A percentile compares a stretch with the other conserved stretches of the same genome.
phyloP scores from a whole-genome alignment of 345 rosid species.

The Erysimum cheiranthoides region DNA sequence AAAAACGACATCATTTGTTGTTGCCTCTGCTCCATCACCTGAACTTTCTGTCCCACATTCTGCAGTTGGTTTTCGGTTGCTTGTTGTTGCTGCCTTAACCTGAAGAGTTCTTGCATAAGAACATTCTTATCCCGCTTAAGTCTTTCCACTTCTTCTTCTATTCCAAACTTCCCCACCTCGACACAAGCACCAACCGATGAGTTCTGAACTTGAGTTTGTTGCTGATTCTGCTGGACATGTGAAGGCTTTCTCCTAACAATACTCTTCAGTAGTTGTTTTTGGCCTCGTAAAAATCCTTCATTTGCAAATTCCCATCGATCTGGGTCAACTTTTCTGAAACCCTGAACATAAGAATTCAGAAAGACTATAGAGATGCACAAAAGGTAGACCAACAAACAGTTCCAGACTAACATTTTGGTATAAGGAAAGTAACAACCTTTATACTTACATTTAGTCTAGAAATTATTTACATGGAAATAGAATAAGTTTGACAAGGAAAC shows the following conservation, averaged over 20 bases:
- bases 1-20: constrained; percentile 92
- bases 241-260: constrained; percentile 74
- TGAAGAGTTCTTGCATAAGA: constrained; percentile 89
- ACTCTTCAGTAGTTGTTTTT: constrained; percentile 68
- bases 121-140: constrained; percentile 90
- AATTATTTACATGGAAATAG: no score
- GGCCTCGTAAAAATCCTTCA: constrained; percentile 84
- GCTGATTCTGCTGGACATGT: constrained; percentile 60
- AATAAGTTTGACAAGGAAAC: constrained; percentile 17
- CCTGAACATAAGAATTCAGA: constrained; percentile 52
- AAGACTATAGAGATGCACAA: constrained; percentile 16
- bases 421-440: no score
- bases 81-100: constrained; percentile 92
- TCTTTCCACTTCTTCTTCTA: constrained; percentile 85
- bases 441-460: no score
- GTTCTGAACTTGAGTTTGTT: constrained; percentile 59
- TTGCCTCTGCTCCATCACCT: constrained; percentile 93
- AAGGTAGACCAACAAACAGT: constrained; percentile 30
- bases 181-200: constrained; percentile 77
- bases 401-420: constrained; percentile 34
- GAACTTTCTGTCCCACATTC: constrained; percentile 76
- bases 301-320: constrained; percentile 93
- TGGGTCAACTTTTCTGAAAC: constrained; percentile 89
- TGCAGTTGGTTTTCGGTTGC: constrained; percentile 75
- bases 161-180: constrained; percentile 86